Base-by-base conservation (phyloP, 1,284 basidiomycete species). In the Rhodofomes roseus region DNA sequence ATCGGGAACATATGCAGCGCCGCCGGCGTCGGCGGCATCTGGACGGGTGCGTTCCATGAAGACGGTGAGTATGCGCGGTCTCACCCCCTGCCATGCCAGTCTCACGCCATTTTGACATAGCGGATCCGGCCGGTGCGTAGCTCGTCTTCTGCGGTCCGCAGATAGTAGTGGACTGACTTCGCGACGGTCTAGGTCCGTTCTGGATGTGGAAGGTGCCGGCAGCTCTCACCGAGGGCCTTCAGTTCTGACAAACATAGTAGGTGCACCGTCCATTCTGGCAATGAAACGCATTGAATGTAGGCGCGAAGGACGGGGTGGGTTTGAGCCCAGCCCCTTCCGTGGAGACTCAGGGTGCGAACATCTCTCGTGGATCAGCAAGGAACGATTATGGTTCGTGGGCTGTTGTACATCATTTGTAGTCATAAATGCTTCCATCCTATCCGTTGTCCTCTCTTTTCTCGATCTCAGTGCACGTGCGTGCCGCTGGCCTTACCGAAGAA, bases 21-120 rank as follows among this genome's bases (percentile, higher is more conserved):
- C 5, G 79, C 79, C 54, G 88, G 87, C 3, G 74, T 89, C 18
- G 77, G 84, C 25, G 87, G 88, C 4, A 77, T 81, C 11, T 90
- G 87, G 87, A 83, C 83, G 2, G 84, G 85, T 4, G 80, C 79
- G 14, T 68, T 74, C 59, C 87, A 88, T 63, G 81, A 83, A 52
- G 77, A 78, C 64, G 84, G 86, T 85, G 57, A 37, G 65, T 65
- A 48, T 48, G 46, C 46, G 46, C 46, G 46, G 22, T 48, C 46
- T 48, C 27, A 48, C 46, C 23, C 25, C 46, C 27, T 29, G 25
- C 22, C 27, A 29, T 48, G 16, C 46, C 50, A 44, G 53, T 50
- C 7, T 57, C 34, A 37, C 54, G 51, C 7, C 41, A 20, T 39
- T 51, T 16, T 29, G 22, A 36, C 6, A 31, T 57, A 85, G 85